Evolutionary conservation across 106 monocot genomes (phyloP), one percentile per base, ranked within the genome.

Genomic region (Dioscorea alata): DNA sequence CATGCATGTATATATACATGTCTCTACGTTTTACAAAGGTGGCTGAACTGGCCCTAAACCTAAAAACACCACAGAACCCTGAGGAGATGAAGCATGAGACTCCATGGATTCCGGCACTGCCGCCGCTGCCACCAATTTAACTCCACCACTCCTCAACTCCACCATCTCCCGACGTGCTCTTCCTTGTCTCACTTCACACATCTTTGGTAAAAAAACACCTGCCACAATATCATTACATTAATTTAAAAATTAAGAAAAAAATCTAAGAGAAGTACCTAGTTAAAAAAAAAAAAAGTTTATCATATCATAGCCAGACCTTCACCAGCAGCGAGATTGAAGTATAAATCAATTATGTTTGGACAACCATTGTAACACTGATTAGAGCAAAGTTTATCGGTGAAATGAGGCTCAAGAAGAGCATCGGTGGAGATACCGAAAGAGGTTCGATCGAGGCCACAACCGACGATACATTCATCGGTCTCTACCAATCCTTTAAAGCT

Each of bases 301-400:
- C 28, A 28, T 28, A 28, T 28, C 28, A 28, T 28, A 28, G 28
- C 2, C 28, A 28, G 28, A 84, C 84, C 79, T 84, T 84, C 84
- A 9, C 61, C 79, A 16, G 84, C 80, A 0, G 84, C 84, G 8
- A 84, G 75, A 31, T 79, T 76, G 72, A 79, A 84, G 84, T 79
- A 79, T 63, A 79, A 79, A n/a, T 75, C 76, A 34, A 79, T 53
- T 17, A 84, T 33, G 67, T 84, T 84, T 42, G 79, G 72, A 49
- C 79, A 84, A 10, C 23, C 61, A 1, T 13, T 4, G 54, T 69
- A 80, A 33, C 80, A 84, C 19, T 48, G 50, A 1, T 61, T 7
- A 6, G 84, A 84, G 76, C 84, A 80, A 7, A 84, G 69, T 60
- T 79, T 76, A 53, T 54, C 8, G 1, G 49, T 61, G 63, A 80